A percentile compares a stretch with the other conserved stretches of the same genome.
Conservation (phyloP, 805 yeast genomes). For the Yamadazyma laniorum region DNA sequence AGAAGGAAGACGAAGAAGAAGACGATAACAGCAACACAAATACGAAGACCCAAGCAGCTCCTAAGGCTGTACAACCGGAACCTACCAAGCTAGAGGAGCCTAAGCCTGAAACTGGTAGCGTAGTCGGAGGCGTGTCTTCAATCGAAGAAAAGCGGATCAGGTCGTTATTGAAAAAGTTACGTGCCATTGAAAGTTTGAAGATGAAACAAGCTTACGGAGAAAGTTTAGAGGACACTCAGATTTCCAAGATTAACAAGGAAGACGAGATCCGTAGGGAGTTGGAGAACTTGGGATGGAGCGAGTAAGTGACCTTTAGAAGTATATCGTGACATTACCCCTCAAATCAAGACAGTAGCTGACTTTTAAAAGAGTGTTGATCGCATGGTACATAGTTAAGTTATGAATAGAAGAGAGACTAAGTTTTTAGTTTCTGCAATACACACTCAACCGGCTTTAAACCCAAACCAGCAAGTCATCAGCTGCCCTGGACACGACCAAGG, state of each 20-base stretch:
- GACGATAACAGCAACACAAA: neutral
- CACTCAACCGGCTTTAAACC: too few relatives aligned
- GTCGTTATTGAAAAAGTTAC: conserved; percentile 82
- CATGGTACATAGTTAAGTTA: too few relatives aligned
- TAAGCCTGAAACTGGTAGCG: conserved; percentile 31
- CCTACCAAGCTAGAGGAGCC: conserved; percentile 3
- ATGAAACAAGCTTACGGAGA: conserved; percentile 82
- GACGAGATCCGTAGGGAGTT: conserved; percentile 75
- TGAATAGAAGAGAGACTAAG: too few relatives aligned
- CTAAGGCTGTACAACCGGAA: conserved; percentile 3
- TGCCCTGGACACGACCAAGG: too few relatives aligned
- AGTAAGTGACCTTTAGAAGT: conserved; percentile 19
- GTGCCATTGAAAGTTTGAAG: conserved; percentile 93
- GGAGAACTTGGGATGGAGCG: conserved; percentile 65
- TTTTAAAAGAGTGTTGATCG: too few relatives aligned
- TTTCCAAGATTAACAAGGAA: conserved; percentile 86
- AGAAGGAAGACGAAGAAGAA: conserved; percentile 3
- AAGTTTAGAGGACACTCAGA: conserved; percentile 87
- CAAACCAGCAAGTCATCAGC: conserved; percentile 5
- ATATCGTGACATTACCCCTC: too few relatives aligned
- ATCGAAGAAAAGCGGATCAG: conserved; percentile 92
- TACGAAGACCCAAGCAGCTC: conserved; percentile 5
- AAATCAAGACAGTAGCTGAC: too few relatives aligned
- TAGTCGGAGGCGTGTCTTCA: conserved; percentile 61
- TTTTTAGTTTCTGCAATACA: too few relatives aligned